Evolutionary conservation across 352 stramenopile species (phyloP), one percentile per base, ranked within the genome.

Genomic region (Phytophthora lateralis): DNA sequence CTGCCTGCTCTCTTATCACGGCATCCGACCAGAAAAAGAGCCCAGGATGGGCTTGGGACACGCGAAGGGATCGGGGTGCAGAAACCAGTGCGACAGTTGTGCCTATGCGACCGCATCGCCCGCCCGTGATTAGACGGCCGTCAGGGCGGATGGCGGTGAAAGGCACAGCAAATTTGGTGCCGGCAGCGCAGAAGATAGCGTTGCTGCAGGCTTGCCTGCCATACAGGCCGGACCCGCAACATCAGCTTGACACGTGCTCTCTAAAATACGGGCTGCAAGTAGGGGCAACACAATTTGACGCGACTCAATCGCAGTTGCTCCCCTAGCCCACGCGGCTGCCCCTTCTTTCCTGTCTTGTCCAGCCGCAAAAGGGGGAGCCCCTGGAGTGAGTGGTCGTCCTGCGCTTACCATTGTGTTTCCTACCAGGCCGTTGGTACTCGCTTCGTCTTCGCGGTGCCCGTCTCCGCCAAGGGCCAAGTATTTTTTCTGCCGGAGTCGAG

Each of bases 381-480:
- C 8, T n/a, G n/a, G 15, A 71, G 66, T 71, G 55, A 75, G 55
- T 75, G 67, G 67, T 75, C 62, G 61, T 68, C 63, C 63, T 72
- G 63, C 67, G 51, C 63, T 75, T 72, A 56, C 63, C 63, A 73
- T 73, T 73, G 60, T 69, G 45, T 62, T 69, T 75, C 67, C 63
- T 72, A 69, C 67, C 67, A 70, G 62, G 47, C 52, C 56, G 50
- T 71, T 71, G 55, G 61, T 71, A 75, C 66, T 62, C 63, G 41
- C 43, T 64, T 47, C 46, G 57, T 60, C 56, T 53, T 27, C 44
- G 46, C 14, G 56, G 47, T 72, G 51, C 63, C 63, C 52, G 63
- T 73, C 59, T 73, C 50, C 53, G 42, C 21, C 21, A 24, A 24
- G 21, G 21, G 21, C 29, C 56, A 61, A 66, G 55, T 69, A 74